Percentiles rank a stretch among this genome's conserved stretches.
Evolutionary conservation across 2,329 filamentous ascomycete species (phyloP).

Genomic region (Penicillium frequentans): DNA sequence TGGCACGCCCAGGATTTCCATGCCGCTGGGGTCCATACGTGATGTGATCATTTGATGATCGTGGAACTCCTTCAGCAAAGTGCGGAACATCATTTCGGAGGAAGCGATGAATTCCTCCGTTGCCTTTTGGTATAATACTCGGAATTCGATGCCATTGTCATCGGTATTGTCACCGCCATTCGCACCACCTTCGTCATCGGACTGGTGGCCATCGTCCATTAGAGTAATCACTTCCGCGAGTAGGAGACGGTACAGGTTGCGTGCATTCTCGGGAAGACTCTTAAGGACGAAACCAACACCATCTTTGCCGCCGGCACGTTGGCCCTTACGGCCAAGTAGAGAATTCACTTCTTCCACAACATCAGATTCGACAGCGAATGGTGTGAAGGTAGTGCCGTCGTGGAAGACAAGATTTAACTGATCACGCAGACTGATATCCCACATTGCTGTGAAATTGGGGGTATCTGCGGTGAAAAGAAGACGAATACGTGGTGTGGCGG

Average conservation of each 20-base stretch:
- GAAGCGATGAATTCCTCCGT: conserved; percentile 96
- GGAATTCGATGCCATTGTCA: conserved; percentile 76
- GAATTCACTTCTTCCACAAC: conserved; percentile 89
- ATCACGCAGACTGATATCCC: conserved; percentile 82
- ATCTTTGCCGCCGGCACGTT: conserved; percentile 81
- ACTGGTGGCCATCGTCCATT: conserved; percentile 53
- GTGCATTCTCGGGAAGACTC: conserved; percentile 87
- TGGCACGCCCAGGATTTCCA: conserved; percentile 80
- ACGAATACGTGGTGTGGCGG: conserved; percentile 68
- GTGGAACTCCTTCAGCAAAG: conserved; percentile 93
- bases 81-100: conserved; percentile 93
- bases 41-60: conserved; percentile 97
- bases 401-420: conserved; percentile 88
- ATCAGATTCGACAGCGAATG: conserved; percentile 73
- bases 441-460: conserved; percentile 81
- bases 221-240: conserved; percentile 79
- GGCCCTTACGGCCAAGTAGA: conserved; percentile 76
- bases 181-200: conserved; percentile 52
- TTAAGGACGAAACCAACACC: conserved; percentile 89
- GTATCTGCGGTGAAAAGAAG: conserved; percentile 83
- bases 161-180: conserved; percentile 29
- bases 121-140: conserved; percentile 89
- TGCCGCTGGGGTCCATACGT: conserved; percentile 79
- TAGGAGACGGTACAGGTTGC: conserved; percentile 79
- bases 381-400: conserved; percentile 85